These are phyloP conservation scores for Fraxinus americana DNA, from an alignment of 257 asterid species.

Conservation along the genomic window DNA sequence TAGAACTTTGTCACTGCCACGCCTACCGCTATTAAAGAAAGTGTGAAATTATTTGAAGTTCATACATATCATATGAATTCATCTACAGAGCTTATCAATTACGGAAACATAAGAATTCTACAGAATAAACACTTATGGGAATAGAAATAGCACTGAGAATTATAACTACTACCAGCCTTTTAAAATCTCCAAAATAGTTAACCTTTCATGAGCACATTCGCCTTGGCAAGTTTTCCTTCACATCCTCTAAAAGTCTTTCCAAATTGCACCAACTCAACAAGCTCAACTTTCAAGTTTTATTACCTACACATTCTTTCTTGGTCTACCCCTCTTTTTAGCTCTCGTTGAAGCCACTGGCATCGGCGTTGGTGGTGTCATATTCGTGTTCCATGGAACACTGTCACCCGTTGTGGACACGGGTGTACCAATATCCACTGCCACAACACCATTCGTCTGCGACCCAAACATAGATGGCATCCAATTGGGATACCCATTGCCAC, in stretches of 20 bases:
- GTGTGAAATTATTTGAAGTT: not conserved
- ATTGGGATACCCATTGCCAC: constrained; percentile 53
- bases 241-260: no score
- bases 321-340: constrained; percentile 74
- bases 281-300: not conserved
- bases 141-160: not conserved
- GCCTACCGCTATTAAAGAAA: no score
- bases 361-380: not conserved
- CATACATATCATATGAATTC: not conserved
- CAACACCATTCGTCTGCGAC: not conserved
- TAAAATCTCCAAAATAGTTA: not conserved
- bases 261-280: not conserved
- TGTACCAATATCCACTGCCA: not conserved
- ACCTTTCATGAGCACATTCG: not conserved
- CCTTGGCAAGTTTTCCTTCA: no score
- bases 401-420: not conserved
- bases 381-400: no score
- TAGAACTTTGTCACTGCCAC: no score
- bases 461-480: constrained; percentile 82
- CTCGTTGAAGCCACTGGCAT: constrained; percentile 14
- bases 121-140: not conserved
- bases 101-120: not conserved
- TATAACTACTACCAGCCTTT: not conserved
- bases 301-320: constrained; percentile 46
- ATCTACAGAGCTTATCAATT: not conserved